These are phyloP conservation scores for Thalassiosira pacifica DNA, from an alignment of 352 stramenopile genomes.

Conservation along the genomic window DNA sequence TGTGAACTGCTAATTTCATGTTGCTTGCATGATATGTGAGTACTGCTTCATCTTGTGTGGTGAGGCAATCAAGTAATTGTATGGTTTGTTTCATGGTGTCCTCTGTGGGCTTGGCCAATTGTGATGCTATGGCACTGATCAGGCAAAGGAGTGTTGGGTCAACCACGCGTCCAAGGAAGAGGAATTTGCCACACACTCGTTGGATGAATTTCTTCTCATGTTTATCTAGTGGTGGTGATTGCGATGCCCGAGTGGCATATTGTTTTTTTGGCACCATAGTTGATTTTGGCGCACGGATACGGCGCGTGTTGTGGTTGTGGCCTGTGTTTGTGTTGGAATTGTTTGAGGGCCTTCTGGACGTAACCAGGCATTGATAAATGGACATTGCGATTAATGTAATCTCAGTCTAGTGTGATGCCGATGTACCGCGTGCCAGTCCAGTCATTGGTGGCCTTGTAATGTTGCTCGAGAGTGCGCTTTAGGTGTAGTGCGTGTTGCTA, in stretches of 20 bases:
- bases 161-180: constrained; percentile 41
- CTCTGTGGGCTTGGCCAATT: constrained; percentile 43
- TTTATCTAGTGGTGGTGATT: constrained; percentile 20
- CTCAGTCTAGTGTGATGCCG: constrained; percentile 3
- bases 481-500: constrained; percentile 47
- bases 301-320: constrained; percentile 5
- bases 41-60: constrained; percentile 53
- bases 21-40: constrained; percentile 30
- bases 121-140: constrained; percentile 40
- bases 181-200: constrained; percentile 61
- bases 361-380: constrained; percentile 21
- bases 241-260: not conserved
- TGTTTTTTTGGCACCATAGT: constrained; percentile 35
- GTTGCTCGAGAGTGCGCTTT: constrained; percentile 23
- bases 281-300: not conserved
- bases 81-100: constrained; percentile 17
- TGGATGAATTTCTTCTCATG: constrained; percentile 49
- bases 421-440: constrained; percentile 38
- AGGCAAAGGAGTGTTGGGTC: constrained; percentile 38
- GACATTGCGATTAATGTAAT: constrained; percentile 76
- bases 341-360: constrained; percentile 11
- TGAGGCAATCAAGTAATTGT: constrained; percentile 18
- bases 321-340: constrained; percentile 26
- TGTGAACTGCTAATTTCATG: constrained; percentile 55
- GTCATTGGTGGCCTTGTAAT: constrained; percentile 47